phyloP scores from a whole-genome alignment of 805 yeast genomes.

The Pachysolen tannophilus region DNA sequence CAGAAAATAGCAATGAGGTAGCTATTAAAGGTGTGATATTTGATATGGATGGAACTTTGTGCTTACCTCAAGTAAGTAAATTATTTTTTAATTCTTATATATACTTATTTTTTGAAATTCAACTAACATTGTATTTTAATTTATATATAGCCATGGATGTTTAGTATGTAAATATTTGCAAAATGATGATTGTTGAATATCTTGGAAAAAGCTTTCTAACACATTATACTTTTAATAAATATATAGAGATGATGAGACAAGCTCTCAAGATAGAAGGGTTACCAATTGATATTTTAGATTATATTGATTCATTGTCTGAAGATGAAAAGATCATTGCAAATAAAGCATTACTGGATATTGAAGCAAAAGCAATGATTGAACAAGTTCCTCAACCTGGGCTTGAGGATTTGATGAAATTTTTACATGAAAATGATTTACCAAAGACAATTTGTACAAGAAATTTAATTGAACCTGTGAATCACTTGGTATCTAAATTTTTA shows the following conservation, averaged over 20 bases:
- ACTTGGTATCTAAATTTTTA: slow-evolving; percentile 37
- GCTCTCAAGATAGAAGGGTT: slow-evolving; percentile 41
- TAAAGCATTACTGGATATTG: slow-evolving; percentile 40
- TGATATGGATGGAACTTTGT: slow-evolving; percentile 77
- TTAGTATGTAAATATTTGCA: slow-evolving; percentile 14
- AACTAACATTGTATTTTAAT: neutral
- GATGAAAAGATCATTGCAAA: slow-evolving; percentile 35
- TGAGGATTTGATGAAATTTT: slow-evolving; percentile 27
- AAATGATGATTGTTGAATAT: neutral
- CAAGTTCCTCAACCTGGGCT: slow-evolving; percentile 47
- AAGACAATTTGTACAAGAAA: slow-evolving; percentile 62
- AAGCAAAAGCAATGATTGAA: slow-evolving; percentile 50
- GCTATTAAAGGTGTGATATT: slow-evolving; percentile 48
- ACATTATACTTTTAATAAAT: neutral
- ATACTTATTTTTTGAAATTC: neutral
- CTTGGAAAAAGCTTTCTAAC: neutral
- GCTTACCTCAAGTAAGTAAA: slow-evolving; percentile 44
- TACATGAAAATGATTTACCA: slow-evolving; percentile 23
- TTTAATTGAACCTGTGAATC: slow-evolving; percentile 41
- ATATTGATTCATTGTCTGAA: slow-evolving; percentile 34
- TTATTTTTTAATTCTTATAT: no score
- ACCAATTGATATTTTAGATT: slow-evolving; percentile 43
- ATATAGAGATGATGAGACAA: slow-evolving; percentile 45
- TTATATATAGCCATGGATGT: slow-evolving; percentile 22
- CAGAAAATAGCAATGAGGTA: slow-evolving; percentile 17